Percentiles rank a stretch among this genome's conserved stretches.
Conservation (phyloP, 1,139 yeast species). For the Pneumocystis oryctolagi region DNA sequence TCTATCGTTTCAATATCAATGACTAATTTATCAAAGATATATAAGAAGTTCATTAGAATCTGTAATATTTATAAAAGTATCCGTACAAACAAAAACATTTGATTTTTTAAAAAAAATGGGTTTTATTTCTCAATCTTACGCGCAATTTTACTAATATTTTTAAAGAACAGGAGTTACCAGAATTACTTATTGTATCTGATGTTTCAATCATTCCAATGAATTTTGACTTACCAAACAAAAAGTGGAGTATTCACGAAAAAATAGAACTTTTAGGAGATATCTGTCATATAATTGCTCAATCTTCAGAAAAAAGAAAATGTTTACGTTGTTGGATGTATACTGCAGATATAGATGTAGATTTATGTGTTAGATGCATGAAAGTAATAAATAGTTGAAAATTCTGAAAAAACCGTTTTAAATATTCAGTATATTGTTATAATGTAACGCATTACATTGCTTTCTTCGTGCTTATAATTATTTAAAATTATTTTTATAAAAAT, state of each 20-base stretch:
- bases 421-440: no score
- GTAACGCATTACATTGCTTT: neutral
- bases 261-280: constrained; percentile 21
- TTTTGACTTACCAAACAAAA: constrained; percentile 6
- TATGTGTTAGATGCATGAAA: constrained; percentile 56
- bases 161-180: constrained; percentile 24
- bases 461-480: neutral
- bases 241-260: constrained; percentile 24
- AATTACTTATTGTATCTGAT: constrained; percentile 53
- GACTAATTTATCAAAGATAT: constrained; percentile 25
- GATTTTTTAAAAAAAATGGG: neutral
- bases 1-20: constrained; percentile 52
- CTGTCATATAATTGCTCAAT: constrained; percentile 30
- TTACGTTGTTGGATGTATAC: constrained; percentile 88
- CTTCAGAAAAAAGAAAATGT: constrained; percentile 46
- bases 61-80: constrained; percentile 14
- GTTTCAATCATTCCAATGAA: constrained; percentile 28
- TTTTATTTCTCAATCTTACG: neutral
- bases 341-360: constrained; percentile 34
- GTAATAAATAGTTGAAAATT: constrained; percentile 23
- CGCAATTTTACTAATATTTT: neutral
- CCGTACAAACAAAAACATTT: neutral
- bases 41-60: constrained; percentile 15
- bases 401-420: neutral
- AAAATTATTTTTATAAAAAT: neutral